phyloP scores from a whole-genome alignment of 768 basidiomycete species.

The Pleurotus tuber-regium region DNA sequence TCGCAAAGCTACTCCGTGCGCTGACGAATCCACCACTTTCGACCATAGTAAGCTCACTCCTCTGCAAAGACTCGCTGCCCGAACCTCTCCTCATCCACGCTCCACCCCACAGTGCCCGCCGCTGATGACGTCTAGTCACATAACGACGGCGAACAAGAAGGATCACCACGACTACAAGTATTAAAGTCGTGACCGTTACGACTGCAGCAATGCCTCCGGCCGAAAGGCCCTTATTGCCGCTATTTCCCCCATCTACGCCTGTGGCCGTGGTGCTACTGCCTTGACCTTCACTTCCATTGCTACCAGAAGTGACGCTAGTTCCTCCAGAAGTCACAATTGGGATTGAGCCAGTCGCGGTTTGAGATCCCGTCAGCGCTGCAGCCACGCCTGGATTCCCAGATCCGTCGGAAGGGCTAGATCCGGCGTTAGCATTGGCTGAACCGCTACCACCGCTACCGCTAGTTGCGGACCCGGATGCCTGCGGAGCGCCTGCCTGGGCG shows the following conservation, averaged over 20 bases:
- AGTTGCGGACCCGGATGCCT: background rate
- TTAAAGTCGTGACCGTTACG: slow-evolving; percentile 22
- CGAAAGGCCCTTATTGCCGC: slow-evolving; percentile 22
- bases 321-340: background rate
- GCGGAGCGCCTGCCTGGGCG: slow-evolving; percentile 4
- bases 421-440: background rate
- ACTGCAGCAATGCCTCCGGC: slow-evolving; percentile 49
- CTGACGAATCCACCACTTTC: slow-evolving; percentile 24
- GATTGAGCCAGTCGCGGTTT: background rate
- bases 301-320: background rate
- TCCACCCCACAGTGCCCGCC: slow-evolving; percentile 46
- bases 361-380: background rate
- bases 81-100: slow-evolving; percentile 12
- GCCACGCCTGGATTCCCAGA: background rate
- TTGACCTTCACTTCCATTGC: background rate
- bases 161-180: slow-evolving; percentile 34
- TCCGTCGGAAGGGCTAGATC: background rate
- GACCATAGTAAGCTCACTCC: slow-evolving; percentile 5
- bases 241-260: slow-evolving; percentile 12
- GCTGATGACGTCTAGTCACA: slow-evolving; percentile 37
- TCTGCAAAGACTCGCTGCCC: slow-evolving; percentile 12
- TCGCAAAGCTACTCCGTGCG: slow-evolving; percentile 59
- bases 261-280: background rate
- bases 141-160: slow-evolving; percentile 46
- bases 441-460: slow-evolving; percentile 10